Percentiles rank a stretch among this genome's conserved stretches.
These are phyloP conservation scores for Pestalotiopsis sp. DNA, from an alignment of 2,329 filamentous ascomycete genomes.

Conservation along the genomic window DNA sequence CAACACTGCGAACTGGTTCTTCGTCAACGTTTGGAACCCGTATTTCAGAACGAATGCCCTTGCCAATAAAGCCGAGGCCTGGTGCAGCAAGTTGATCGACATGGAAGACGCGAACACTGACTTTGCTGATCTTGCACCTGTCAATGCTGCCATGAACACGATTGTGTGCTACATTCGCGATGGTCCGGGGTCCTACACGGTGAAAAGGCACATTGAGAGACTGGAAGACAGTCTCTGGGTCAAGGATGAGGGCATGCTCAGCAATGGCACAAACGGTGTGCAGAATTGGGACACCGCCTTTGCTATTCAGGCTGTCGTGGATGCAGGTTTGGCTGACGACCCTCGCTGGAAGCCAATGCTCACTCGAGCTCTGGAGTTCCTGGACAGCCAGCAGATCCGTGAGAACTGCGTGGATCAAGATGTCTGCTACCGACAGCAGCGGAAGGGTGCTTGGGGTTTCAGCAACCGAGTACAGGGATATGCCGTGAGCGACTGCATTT, in stretches of 20 bases:
- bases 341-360: conserved; percentile 83
- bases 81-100: conserved; percentile 80
- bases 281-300: conserved; percentile 98
- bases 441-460: conserved; percentile 96
- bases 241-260: conserved; percentile 88
- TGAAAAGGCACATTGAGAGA: conserved; percentile 78
- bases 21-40: conserved; percentile 81
- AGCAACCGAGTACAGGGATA: conserved; percentile 93
- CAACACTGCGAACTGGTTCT: conserved; percentile 74
- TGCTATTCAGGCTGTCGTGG: conserved; percentile 78
- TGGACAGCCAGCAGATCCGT: conserved; percentile 89
- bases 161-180: conserved; percentile 83
- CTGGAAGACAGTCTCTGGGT: conserved; percentile 90
- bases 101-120: conserved; percentile 95
- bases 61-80: conserved; percentile 73
- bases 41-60: conserved; percentile 70
- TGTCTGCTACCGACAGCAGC: conserved; percentile 83
- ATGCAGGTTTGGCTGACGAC: conserved; percentile 77
- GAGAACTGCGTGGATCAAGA: conserved; percentile 79
- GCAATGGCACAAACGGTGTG: conserved; percentile 97
- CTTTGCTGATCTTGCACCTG: conserved; percentile 82
- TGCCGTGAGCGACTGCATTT: conserved; percentile 91
- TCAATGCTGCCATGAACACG: conserved; percentile 90
- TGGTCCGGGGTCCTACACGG: conserved; percentile 72
- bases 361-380: conserved; percentile 76